Evolutionary conservation across 2,329 filamentous ascomycete genomes (phyloP).

Genomic region (Raffaelea arxii): DNA sequence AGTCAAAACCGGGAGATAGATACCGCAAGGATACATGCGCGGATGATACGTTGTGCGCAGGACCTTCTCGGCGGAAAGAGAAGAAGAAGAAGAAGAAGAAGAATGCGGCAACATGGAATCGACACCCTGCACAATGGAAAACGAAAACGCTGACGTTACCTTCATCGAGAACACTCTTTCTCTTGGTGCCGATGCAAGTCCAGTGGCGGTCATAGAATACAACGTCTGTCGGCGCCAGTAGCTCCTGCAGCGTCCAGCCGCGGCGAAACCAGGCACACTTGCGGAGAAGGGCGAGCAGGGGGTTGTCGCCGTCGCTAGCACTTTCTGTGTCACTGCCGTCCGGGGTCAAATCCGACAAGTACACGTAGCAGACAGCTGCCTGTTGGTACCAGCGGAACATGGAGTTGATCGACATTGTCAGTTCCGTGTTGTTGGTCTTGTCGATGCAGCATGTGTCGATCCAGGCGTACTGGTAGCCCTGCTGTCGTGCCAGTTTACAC

Average conservation of each 20-base stretch:
- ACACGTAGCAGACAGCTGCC: slow-evolving; percentile 8
- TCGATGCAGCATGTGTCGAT: slow-evolving; percentile 15
- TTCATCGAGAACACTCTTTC: slow-evolving; percentile 9
- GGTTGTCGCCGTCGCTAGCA: background rate
- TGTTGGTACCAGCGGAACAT: slow-evolving; percentile 13
- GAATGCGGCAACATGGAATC: background rate
- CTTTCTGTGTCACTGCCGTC: background rate
- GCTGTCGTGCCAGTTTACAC: slow-evolving; percentile 3
- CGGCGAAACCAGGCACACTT: slow-evolving; percentile 11
- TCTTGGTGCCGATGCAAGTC: slow-evolving; percentile 8
- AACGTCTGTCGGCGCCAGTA: slow-evolving; percentile 9
- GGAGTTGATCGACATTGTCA: slow-evolving; percentile 13
- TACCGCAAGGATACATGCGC: slow-evolving; percentile 5
- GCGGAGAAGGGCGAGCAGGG: background rate
- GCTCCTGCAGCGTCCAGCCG: slow-evolving; percentile 15
- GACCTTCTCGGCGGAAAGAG: background rate
- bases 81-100: background rate
- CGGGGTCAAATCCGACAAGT: slow-evolving; percentile 4
- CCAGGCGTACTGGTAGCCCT: slow-evolving; percentile 7
- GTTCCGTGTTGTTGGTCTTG: slow-evolving; percentile 12
- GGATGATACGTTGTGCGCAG: slow-evolving; percentile 3
- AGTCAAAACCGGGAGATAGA: slow-evolving; percentile 6
- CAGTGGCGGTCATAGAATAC: slow-evolving; percentile 10
- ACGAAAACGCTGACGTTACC: slow-evolving; percentile 10
- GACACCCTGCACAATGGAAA: background rate